These are phyloP conservation scores for Davidsoniella neocaledoniae DNA, from an alignment of 2,329 filamentous ascomycete genomes.

Conservation along the genomic window DNA sequence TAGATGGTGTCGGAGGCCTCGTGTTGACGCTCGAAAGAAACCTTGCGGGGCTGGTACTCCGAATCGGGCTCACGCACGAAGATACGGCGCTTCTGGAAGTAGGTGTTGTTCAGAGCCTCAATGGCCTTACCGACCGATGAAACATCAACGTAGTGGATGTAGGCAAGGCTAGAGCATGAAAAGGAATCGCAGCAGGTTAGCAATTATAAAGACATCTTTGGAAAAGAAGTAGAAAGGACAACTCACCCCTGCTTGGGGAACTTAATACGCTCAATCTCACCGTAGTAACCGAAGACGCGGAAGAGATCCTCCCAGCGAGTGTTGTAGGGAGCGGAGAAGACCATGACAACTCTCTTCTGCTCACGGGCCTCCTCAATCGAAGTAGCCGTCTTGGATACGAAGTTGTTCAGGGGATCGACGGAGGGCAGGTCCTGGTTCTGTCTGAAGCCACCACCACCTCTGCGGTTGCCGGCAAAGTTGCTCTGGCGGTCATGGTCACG, in stretches of 20 bases:
- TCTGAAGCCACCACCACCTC: not conserved
- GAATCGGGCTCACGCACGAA: conserved; percentile 6
- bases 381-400: conserved; percentile 9
- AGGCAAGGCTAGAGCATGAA: conserved; percentile 5
- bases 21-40: not conserved
- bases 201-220: not conserved
- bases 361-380: conserved; percentile 4
- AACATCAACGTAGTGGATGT: conserved; percentile 8
- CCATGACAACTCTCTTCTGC: conserved; percentile 9
- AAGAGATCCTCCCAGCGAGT: conserved; percentile 11
- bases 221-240: not conserved
- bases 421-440: not conserved
- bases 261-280: conserved; percentile 11
- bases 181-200: not conserved
- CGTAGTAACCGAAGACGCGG: conserved; percentile 12
- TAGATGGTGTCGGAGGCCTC: conserved; percentile 38
- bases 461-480: not conserved
- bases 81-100: conserved; percentile 12
- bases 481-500: not conserved
- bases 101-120: conserved; percentile 8
- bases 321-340: conserved; percentile 8
- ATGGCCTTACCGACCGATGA: conserved; percentile 6
- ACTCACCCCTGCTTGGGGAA: conserved; percentile 10
- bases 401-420: conserved; percentile 8
- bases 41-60: conserved; percentile 2